phyloP scores from a whole-genome alignment of 768 basidiomycete species.

The Boletus sp. region DNA sequence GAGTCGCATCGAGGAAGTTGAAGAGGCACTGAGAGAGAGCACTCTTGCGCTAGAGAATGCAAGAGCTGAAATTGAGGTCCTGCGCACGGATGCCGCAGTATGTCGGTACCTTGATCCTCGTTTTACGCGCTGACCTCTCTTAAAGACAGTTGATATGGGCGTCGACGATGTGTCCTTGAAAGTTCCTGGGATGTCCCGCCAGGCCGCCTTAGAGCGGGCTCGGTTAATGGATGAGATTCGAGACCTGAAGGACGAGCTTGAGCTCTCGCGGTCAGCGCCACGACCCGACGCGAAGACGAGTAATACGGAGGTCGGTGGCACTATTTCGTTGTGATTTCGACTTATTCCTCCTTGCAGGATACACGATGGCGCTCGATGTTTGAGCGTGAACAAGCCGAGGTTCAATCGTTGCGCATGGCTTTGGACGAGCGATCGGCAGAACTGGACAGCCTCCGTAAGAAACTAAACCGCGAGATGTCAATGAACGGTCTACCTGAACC shows the following conservation, averaged over 20 bases:
- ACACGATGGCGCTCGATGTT: conserved; percentile 28
- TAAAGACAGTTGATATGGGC: conserved; percentile 47
- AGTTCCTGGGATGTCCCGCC: conserved; percentile 45
- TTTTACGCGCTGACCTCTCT: conserved; percentile 10
- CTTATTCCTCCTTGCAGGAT: conserved; percentile 16
- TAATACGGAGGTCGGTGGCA: conserved; percentile 22
- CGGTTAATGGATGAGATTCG: conserved; percentile 55
- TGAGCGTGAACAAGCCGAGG: conserved; percentile 31
- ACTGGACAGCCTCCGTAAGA: conserved; percentile 57
- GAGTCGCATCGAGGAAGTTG: conserved; percentile 74
- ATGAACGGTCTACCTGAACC: conserved; percentile 38
- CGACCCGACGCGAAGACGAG: conserved; percentile 23
- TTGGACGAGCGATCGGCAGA: conserved; percentile 45
- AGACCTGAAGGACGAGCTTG: conserved; percentile 48
- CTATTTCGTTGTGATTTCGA: not conserved
- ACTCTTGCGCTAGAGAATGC: conserved; percentile 85
- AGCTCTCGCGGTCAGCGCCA: conserved; percentile 33
- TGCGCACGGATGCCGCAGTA: conserved; percentile 72
- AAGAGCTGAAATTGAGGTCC: conserved; percentile 80
- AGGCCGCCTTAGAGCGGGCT: conserved; percentile 48
- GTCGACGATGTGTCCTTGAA: conserved; percentile 44
- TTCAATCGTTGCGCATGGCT: conserved; percentile 29
- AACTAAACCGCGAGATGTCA: conserved; percentile 53
- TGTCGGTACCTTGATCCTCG: conserved; percentile 27
- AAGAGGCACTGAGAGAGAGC: conserved; percentile 86